A percentile compares a stretch with the other conserved stretches of the same genome.
Evolutionary conservation across 805 yeast species (phyloP).

Genomic region (Yamadazyma insecticola): DNA sequence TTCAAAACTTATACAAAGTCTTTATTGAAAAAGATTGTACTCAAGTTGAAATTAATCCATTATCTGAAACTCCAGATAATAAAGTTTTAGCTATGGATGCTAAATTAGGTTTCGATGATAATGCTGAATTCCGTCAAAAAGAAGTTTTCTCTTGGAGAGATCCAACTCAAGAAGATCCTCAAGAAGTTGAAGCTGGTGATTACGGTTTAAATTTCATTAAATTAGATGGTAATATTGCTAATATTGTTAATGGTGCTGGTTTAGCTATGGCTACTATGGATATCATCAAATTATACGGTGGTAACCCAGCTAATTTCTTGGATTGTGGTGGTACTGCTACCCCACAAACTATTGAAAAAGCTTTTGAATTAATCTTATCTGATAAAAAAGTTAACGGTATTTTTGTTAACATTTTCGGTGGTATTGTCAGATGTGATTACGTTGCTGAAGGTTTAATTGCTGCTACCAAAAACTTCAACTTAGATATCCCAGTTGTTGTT

Average conservation of each 20-base stretch:
- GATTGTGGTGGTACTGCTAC: constrained; percentile 99
- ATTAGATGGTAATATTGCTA: constrained; percentile 97
- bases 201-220: constrained; percentile 93
- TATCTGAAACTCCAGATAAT: constrained; percentile 87
- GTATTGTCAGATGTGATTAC: constrained; percentile 98
- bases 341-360: constrained; percentile 95
- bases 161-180: constrained; percentile 94
- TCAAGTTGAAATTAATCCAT: constrained; percentile 97
- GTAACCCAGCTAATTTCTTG: constrained; percentile 97
- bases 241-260: constrained; percentile 99
- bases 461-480: constrained; percentile 87
- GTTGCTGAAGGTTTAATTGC: constrained; percentile 97
- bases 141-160: constrained; percentile 98
- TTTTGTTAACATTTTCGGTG: constrained; percentile 98
- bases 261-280: constrained; percentile 99
- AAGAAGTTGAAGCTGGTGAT: constrained; percentile 89
- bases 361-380: constrained; percentile 86
- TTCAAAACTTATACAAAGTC: constrained; percentile 82
- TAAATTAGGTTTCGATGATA: constrained; percentile 96
- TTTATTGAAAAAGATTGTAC: constrained; percentile 92
- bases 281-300: constrained; percentile 96
- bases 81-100: constrained; percentile 98
- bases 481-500: constrained; percentile 92
- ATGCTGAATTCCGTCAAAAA: constrained; percentile 90
- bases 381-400: constrained; percentile 90